phyloP scores from a whole-genome alignment of 805 yeast genomes.

The Saturnispora kantuleensis region DNA sequence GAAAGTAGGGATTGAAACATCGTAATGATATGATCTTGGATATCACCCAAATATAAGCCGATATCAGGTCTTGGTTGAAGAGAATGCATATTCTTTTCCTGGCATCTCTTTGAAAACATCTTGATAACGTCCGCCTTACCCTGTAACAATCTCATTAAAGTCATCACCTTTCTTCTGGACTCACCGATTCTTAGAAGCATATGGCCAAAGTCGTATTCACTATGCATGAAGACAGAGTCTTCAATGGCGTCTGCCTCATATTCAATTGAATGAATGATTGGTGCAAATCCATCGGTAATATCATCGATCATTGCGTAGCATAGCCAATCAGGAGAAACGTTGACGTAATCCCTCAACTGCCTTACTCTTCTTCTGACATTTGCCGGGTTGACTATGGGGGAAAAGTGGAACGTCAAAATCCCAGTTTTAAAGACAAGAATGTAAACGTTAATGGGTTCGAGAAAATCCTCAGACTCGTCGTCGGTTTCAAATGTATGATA shows the following conservation, averaged over 20 bases:
- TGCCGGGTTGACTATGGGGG: constrained; percentile 59
- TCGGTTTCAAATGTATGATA: constrained; percentile 95
- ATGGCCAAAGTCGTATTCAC: constrained; percentile 61
- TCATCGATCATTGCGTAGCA: constrained; percentile 79
- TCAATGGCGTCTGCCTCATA: constrained; percentile 77
- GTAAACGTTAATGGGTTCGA: constrained; percentile 72
- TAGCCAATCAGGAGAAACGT: constrained; percentile 72
- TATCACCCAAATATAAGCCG: constrained; percentile 87
- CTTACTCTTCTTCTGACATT: constrained; percentile 76
- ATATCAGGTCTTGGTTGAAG: constrained; percentile 81
- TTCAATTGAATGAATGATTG: constrained; percentile 67
- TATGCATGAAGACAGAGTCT: constrained; percentile 73
- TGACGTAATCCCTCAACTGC: constrained; percentile 67
- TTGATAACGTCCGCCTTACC: constrained; percentile 95
- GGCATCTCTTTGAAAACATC: constrained; percentile 93
- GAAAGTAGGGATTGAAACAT: constrained; percentile 87
- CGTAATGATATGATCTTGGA: constrained; percentile 95
- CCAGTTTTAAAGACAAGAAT: constrained; percentile 64
- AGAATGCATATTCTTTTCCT: constrained; percentile 45
- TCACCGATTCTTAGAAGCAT: constrained; percentile 83
- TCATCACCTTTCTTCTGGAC: constrained; percentile 85
- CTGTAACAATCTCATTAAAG: constrained; percentile 75
- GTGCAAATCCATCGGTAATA: constrained; percentile 77
- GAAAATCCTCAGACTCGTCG: constrained; percentile 66
- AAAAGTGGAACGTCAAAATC: constrained; percentile 57